phyloP scores from a whole-genome alignment of 257 asterid species.

The Gentiana macrophylla region DNA sequence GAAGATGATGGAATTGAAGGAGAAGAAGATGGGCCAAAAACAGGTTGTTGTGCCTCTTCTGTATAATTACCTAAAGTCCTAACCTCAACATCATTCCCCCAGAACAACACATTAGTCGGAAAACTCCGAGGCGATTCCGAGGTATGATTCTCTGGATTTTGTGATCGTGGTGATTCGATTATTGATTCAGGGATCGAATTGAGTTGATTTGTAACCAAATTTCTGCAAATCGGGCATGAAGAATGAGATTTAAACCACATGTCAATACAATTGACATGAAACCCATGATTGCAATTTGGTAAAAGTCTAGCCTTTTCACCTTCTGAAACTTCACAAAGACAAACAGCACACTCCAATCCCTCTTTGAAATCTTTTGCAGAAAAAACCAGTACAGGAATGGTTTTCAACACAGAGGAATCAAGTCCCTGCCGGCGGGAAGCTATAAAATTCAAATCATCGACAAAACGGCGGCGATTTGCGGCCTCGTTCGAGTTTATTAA shows the following conservation, averaged over 20 bases:
- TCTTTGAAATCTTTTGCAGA: constrained; percentile 36
- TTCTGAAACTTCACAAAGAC: constrained; percentile 49
- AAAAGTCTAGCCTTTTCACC: constrained; percentile 67
- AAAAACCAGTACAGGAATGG: constrained; percentile 46
- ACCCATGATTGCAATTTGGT: constrained; percentile 83
- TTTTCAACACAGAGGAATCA: constrained; percentile 47
- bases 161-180: too few species aligned
- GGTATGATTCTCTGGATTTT: background rate
- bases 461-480: constrained; percentile 42
- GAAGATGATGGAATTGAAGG: constrained; percentile 20
- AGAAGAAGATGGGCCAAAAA: background rate
- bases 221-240: constrained; percentile 81
- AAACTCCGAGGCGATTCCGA: constrained; percentile 34
- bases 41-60: constrained; percentile 34
- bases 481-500: constrained; percentile 1
- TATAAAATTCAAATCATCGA: constrained; percentile 28
- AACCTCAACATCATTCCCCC: constrained; percentile 68
- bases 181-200: background rate
- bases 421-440: constrained; percentile 36
- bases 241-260: constrained; percentile 95
- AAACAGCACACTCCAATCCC: constrained; percentile 73
- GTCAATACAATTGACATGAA: constrained; percentile 82
- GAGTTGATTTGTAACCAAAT: constrained; percentile 28
- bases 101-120: constrained; percentile 69
- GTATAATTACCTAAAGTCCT: constrained; percentile 38